Percentiles rank a stretch among this genome's conserved stretches.
Evolutionary conservation across 2,329 filamentous ascomycete genomes (phyloP).

Genomic region (Penicillium sp.): DNA sequence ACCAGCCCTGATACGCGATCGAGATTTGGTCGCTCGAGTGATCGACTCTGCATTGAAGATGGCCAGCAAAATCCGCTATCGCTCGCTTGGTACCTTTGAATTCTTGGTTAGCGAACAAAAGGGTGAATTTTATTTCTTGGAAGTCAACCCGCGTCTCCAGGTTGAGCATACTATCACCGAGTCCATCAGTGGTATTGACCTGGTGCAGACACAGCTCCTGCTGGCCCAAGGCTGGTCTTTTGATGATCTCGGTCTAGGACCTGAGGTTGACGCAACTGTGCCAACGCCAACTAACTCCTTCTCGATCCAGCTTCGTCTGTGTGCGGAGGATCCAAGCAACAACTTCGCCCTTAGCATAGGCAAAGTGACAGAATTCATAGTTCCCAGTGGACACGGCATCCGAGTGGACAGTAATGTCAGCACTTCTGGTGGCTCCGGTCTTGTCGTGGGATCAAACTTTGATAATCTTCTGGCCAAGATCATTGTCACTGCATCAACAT

Average conservation of each 20-base stretch:
- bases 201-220: conserved; percentile 56
- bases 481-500: conserved; percentile 55
- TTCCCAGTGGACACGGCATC: conserved; percentile 59
- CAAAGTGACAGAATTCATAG: conserved; percentile 54
- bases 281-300: conserved; percentile 39
- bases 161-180: conserved; percentile 64
- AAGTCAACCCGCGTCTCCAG: conserved; percentile 61
- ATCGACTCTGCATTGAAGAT: conserved; percentile 53
- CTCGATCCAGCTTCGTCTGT: conserved; percentile 59
- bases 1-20: conserved; percentile 51
- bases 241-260: conserved; percentile 34
- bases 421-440: conserved; percentile 34
- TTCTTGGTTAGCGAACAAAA: conserved; percentile 56
- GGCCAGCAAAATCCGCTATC: conserved; percentile 50
- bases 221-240: conserved; percentile 53
- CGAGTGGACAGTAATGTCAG: conserved; percentile 57
- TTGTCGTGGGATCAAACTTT: conserved; percentile 54
- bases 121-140: conserved; percentile 57
- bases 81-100: conserved; percentile 63
- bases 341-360: conserved; percentile 60
- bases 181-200: conserved; percentile 52
- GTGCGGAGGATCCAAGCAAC: conserved; percentile 54
- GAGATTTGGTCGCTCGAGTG: conserved; percentile 48
- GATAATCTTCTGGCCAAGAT: conserved; percentile 61
- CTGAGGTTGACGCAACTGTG: conserved; percentile 27